Base-by-base conservation (phyloP, 768 basidiomycete species). In the Lactarius hatsudake region DNA sequence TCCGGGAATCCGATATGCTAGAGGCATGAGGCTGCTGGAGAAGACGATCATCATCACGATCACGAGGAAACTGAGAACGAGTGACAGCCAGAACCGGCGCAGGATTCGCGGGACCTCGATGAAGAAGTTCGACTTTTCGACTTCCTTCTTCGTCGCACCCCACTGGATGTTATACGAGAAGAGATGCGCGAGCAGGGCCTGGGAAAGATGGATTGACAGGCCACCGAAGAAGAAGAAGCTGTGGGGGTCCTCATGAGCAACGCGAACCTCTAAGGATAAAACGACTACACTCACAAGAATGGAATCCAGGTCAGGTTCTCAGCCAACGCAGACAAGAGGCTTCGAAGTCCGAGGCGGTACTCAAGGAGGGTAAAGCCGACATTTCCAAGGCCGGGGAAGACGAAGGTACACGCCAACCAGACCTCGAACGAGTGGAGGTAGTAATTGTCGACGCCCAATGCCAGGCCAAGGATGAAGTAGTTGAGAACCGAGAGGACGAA, bases 81-180 rank as follows among this genome's bases (percentile, higher is more conserved):
- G 81, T 51, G 85, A 83, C 55, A 85, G 72, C 82, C 89, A 87
- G 79, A 92, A 96, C 5, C 93, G 88, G 69, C 86, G 86, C 74
- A 89, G 79, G 74, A 96, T 94, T 64, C 86, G 84, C 2, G 94
- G 94, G 13, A 94, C 86, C 76, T 96, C 94, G 62, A 90, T 85
- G 84, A 91, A 94, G 81, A 96, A 94, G 75, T 94, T 95, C 5
- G 90, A 91, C 60, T 85, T 82, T 76, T 94, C 89, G 51, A 95
- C 91, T 76, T 92, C 90, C 83, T 94, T 94, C 72, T 84, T 82
- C 12, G 86, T 87, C 40, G 85, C 81, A 6, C 80, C 79, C 86
- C 86, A 87, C 15, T 76, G 76, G 73, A 84, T 82, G 73, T 87
- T 81, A 70, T 85, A 87, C 42, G 84, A 84, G 73, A 86, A 82